Evolutionary conservation across 73 alveolate genomes (phyloP), one percentile per base, ranked within the genome.

Genomic region (Blepharisma japonicum): DNA sequence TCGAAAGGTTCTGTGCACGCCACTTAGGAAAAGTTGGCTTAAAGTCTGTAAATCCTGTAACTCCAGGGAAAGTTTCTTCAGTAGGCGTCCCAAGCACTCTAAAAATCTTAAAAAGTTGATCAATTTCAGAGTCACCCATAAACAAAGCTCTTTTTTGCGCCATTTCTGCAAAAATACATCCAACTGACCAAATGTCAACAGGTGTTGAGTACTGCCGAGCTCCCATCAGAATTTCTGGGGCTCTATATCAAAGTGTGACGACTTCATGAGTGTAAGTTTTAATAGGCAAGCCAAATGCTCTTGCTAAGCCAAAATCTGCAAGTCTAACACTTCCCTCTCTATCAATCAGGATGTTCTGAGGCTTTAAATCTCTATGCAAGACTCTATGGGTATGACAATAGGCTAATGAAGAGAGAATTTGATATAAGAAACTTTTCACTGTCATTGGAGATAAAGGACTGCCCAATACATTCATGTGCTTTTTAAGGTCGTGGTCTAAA

Each of bases 121-220:
- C 95, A 55, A 88, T 79, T 81, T 89, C 96, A 71, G 95, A 88
- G 89, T 94, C 97, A 8, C 98, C 98, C 70, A 93, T 90, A 79
- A 96, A 96, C 51, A 96, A 85, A 21, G 98, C 96, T 77, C 84
- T 85, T 71, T 89, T 88, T 49, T 91, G 92, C 51, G 93, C 96
- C 95, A 94, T 86, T 83, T 96, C 99, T 53, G 97, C 94, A 82
- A 94, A 87, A 49, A 96, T 96, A 77, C 98, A 94, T n/a, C 99
- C 99, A 6, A 96, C 90, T 55, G 97, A 89, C 98, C 99, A 96
- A 55, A 94, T 92, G 81, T 96, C 99, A 20, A 96, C 97, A 18
- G 99, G 94, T 20, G 92, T 84, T 61, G 94, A 86, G 83, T 95
- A 95, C 68, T 85, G 77, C 55, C 87, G 83, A 70, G 86, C 90